Evolutionary conservation across 2,329 filamentous ascomycete species (phyloP).

Genomic region (Fusarium sp.): DNA sequence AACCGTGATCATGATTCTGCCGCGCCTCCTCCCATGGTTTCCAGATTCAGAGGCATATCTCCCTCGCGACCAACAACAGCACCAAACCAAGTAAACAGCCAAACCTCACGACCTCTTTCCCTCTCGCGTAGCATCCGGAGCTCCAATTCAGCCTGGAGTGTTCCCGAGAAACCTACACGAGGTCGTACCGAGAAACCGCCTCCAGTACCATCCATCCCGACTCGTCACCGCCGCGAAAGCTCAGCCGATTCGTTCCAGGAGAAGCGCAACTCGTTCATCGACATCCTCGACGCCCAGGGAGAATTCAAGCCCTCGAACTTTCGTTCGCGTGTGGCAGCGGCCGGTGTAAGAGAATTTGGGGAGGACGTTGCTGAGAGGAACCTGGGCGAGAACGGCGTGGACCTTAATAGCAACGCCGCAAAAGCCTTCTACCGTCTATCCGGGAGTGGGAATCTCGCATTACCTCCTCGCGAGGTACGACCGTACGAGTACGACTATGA

Average conservation of each 20-base stretch:
- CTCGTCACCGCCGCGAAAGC: constrained; percentile 39
- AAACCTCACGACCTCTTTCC: constrained; percentile 33
- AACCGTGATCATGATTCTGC: constrained; percentile 6
- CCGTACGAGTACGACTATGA: constrained; percentile 5
- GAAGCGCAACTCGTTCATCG: constrained; percentile 54
- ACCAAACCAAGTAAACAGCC: constrained; percentile 28
- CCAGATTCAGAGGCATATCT: constrained; percentile 32
- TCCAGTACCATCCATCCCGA: constrained; percentile 43
- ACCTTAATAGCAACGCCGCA: constrained; percentile 53
- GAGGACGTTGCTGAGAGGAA: constrained; percentile 76
- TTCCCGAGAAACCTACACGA: constrained; percentile 30
- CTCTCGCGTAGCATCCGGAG: constrained; percentile 38
- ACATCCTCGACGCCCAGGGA: constrained; percentile 70
- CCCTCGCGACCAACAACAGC: constrained; percentile 41
- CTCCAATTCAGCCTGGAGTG: constrained; percentile 35
- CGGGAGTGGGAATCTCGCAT: constrained; percentile 7
- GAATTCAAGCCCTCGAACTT: constrained; percentile 65
- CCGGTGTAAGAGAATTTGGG: constrained; percentile 68
- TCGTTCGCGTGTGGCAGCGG: constrained; percentile 61
- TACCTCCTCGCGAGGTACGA: constrained; percentile 4
- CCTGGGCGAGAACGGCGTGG: constrained; percentile 55
- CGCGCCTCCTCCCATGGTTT: constrained; percentile 38
- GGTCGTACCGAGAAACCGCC: constrained; percentile 31
- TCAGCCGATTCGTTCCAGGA: constrained; percentile 39
- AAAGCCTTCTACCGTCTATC: constrained; percentile 54